Base-by-base conservation (phyloP, 768 basidiomycete species). In the Podaxis pistillaris region DNA sequence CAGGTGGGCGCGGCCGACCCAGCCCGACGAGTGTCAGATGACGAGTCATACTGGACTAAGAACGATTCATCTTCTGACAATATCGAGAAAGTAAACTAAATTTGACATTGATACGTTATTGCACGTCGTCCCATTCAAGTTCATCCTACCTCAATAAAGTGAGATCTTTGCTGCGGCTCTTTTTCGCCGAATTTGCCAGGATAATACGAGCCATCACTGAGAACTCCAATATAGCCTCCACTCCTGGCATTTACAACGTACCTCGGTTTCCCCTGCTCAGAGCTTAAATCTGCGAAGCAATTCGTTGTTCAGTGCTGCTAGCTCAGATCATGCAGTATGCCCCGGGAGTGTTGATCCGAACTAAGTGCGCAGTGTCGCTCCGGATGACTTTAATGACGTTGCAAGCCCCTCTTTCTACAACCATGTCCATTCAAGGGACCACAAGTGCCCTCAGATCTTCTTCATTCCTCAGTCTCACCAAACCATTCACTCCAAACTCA, bases 401-500 rank as follows among this genome's bases (percentile, higher is more conserved):
- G 49, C 24, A 13, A 28, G 12, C 12, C 49, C 26, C 12, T 69
- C 64, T 19, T 68, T 3, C 65, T 66, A 65, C 44, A 68, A 62
- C 30, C 47, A 26, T 59, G 22, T 58, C 63, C 37, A 38, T 60
- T 17, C 62, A 47, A 24, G 52, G 65, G 30, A 30, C 56, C 56
- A 44, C 50, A 12, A 44, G 17, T 9, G 24, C 60, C 4, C 57
- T 69, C 36, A 62, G 65, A 33, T 66, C 70, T 44, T 60, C 65
- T 26, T 67, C 67, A 44, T 47, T 73, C 17, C 67, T 73, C 40
- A 73, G 74, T 24, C 59, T 78, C 19, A 73, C 74, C 51, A 75
- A 76, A 64, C 79, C 81, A 8, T 74, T 81, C 41, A 80, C 78
- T 1, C 72, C 71, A 37, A 75, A 69, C 40, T 72, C 75, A 17